These are phyloP conservation scores for Hygrophila difformis DNA, from an alignment of 257 asterid genomes.

Conservation along the genomic window DNA sequence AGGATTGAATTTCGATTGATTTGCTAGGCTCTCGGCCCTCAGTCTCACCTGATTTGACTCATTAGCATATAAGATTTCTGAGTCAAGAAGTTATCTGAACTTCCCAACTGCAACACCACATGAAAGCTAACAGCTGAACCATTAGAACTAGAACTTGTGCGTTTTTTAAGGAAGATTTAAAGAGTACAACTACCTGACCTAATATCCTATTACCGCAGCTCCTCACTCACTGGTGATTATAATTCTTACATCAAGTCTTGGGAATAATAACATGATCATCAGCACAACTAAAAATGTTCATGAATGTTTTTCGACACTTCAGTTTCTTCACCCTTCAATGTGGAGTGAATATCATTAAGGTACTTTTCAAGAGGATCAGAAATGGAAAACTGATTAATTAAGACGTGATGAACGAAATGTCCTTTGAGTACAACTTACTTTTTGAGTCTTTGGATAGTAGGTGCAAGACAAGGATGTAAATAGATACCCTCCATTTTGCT, in stretches of 20 bases:
- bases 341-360: conserved; percentile 10
- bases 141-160: conserved; percentile 22
- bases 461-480: conserved; percentile 50
- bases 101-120: conserved; percentile 58
- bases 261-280: conserved; percentile 16
- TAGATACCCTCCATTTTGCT: conserved; percentile 21
- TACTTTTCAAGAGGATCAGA: conserved; percentile 20
- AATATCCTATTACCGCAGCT: conserved; percentile 20
- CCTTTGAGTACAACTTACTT: conserved; percentile 44
- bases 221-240: background rate
- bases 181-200: conserved; percentile 35
- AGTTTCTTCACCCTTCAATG: conserved; percentile 17
- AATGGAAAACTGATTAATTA: conserved; percentile 16
- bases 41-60: conserved; percentile 43
- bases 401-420: conserved; percentile 15
- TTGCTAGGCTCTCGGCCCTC: conserved; percentile 21
- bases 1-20: conserved; percentile 15
- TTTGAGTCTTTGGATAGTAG: conserved; percentile 26
- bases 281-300: conserved; percentile 8
- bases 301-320: conserved; percentile 13
- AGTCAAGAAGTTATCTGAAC: conserved; percentile 44
- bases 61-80: conserved; percentile 31
- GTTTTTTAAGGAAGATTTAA: conserved; percentile 17
- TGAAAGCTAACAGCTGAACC: conserved; percentile 56
- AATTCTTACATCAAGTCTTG: conserved; percentile 6